Evolutionary conservation across 75 land plant genomes (phyloP).

Genomic region (Selaginella moellendorffii): DNA sequence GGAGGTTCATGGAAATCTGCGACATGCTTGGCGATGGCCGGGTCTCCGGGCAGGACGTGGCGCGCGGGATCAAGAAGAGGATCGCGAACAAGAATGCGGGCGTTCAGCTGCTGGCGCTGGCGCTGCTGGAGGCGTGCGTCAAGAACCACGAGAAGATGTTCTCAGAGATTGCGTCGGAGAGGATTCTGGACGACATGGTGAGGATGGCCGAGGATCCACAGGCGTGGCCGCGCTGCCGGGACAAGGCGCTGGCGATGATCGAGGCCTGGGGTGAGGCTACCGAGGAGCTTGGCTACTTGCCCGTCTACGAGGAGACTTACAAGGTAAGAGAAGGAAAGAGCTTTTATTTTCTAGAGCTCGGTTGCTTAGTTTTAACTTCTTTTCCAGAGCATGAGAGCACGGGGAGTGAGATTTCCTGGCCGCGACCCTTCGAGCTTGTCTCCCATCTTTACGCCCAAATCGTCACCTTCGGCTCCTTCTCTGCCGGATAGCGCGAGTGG

Average conservation of each 20-base stretch:
- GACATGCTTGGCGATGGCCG: conserved; percentile 56
- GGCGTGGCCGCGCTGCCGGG: conserved; percentile 56
- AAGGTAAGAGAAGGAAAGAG: no score
- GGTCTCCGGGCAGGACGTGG: conserved; percentile 56
- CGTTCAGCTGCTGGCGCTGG: conserved; percentile 59
- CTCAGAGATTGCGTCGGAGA: conserved; percentile 71
- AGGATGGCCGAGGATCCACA: conserved; percentile 83
- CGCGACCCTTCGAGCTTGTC: conserved; percentile 83
- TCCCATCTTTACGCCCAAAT: conserved; percentile 73
- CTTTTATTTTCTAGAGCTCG: no score
- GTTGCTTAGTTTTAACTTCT: no score
- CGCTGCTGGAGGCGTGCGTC: conserved; percentile 70
- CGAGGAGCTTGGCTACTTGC: conserved; percentile 68
- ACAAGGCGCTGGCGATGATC: conserved; percentile 73
- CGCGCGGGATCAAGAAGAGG: conserved; percentile 67
- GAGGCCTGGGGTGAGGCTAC: conserved; percentile 92
- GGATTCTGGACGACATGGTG: conserved; percentile 91
- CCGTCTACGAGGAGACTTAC: conserved; percentile 90
- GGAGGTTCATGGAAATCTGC: conserved; percentile 60
- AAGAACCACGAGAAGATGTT: conserved; percentile 91
- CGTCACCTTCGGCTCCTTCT: no score
- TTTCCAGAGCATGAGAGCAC: conserved; percentile 68
- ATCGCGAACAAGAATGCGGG: conserved; percentile 36
- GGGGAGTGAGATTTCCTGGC: conserved; percentile 87
- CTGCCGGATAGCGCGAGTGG: neutral